A percentile compares a stretch with the other conserved stretches of the same genome.
These are phyloP conservation scores for Cymbopogon flexuosus DNA, from an alignment of 202 grass and related monocot genomes.

Conservation along the genomic window DNA sequence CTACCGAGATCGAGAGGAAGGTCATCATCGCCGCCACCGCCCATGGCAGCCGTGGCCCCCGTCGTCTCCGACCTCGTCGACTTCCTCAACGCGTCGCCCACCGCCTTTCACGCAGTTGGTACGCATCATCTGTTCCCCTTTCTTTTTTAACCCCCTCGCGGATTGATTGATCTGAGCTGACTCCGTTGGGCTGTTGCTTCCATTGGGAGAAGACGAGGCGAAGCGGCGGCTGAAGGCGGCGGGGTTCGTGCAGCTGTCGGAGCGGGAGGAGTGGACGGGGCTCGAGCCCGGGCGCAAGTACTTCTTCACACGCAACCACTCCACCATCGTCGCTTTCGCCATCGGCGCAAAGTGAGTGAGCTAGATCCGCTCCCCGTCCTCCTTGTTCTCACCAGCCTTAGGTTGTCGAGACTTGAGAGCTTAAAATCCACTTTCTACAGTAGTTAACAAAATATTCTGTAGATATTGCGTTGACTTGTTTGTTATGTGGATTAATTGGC, in stretches of 20 bases:
- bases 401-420: not conserved
- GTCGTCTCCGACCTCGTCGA: conserved; percentile 70
- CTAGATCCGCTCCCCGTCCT: not conserved
- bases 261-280: conserved; percentile 68
- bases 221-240: conserved; percentile 65
- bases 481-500: conserved; percentile 22
- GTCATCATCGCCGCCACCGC: not conserved
- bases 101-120: not conserved
- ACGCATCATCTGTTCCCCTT: not conserved
- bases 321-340: conserved; percentile 82
- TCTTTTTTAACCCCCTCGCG: not conserved
- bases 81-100: conserved; percentile 70
- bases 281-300: conserved; percentile 72
- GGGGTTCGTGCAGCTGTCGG: conserved; percentile 65
- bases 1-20: not conserved
- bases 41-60: conserved; percentile 42
- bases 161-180: not conserved
- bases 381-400: not conserved
- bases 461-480: not conserved
- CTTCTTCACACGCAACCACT: conserved; percentile 92
- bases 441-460: not conserved
- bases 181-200: not conserved
- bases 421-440: not conserved
- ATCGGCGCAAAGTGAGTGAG: conserved; percentile 48
- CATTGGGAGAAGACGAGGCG: conserved; percentile 51